Evolutionary conservation across 495 filamentous ascomycete species (phyloP), one percentile per base, ranked within the genome.

Genomic region (Cudoniella acicularis): DNA sequence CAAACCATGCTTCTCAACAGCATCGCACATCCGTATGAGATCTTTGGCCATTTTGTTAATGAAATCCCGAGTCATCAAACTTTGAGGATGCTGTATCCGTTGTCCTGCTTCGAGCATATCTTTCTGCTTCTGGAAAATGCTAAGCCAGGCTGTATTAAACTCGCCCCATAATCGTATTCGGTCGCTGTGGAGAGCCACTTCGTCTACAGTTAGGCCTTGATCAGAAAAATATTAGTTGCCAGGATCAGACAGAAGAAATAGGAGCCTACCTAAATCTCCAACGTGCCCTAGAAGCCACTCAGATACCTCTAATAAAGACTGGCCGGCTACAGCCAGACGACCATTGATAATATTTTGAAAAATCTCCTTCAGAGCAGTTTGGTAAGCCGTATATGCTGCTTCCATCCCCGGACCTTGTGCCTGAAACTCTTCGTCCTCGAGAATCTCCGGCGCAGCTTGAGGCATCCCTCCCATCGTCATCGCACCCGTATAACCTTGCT

Each of bases 81-180:
- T 87, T 49, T 87, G 83, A 10, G 84, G 81, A 13, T 79, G 79
- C 62, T 79, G 79, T 43, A 80, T 74, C 54, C 79, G 79, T 56
- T 83, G 79, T 27, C 83, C 82, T 1, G 82, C 77, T 49, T 83
- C 77, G 52, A 89, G 68, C 77, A 93, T 74, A 53, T 96, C 90
- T 67, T 89, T 91, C 68, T 98, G 92, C 62, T 83, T 87, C 67
- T 96, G 91, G 49, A 93, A 86, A 18, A 94, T 74, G 3, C 88
- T 84, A 30, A 98, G 83, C 94, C 94, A 98, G 63, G 91, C 94
- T 52, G 87, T 81, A 69, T 98, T 98, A 77, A 98, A 96, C 64
- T 97, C 88, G 64, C 87, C 86, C 94, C 94, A 98, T 26, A 98
- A 77, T 68, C 85, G 82, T 61, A 95, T 79, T 49, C 90, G 83